Percentiles rank a stretch among this genome's conserved stretches.
phyloP scores from a whole-genome alignment of 2,329 filamentous ascomycete species.

The Beauveria brongniartii region DNA sequence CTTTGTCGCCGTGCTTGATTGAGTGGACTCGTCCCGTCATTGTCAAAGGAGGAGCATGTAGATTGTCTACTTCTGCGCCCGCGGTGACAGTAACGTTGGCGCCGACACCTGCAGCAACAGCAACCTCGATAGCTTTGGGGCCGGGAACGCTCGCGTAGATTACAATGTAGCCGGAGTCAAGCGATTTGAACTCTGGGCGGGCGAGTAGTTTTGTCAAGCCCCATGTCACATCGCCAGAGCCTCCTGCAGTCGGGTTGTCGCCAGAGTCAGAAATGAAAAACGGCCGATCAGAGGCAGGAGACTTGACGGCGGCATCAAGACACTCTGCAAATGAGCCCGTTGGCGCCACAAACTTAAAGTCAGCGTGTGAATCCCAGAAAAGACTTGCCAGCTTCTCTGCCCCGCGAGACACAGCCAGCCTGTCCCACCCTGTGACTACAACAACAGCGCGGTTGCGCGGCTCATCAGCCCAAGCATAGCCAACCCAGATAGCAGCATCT shows the following conservation, averaged over 20 bases:
- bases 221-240: constrained; percentile 46
- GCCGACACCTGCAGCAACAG: constrained; percentile 37
- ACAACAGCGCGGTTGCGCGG: constrained; percentile 42
- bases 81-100: constrained; percentile 41
- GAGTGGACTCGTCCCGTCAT: constrained; percentile 42
- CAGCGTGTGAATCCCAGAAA: constrained; percentile 39
- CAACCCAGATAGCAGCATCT: constrained; percentile 47
- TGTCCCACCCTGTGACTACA: constrained; percentile 43
- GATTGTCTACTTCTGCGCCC: constrained; percentile 39
- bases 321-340: constrained; percentile 39
- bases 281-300: constrained; percentile 28
- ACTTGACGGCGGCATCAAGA: constrained; percentile 34
- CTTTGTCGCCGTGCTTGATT: constrained; percentile 40
- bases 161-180: constrained; percentile 28
- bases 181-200: constrained; percentile 34
- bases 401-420: constrained; percentile 26
- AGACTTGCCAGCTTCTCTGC: constrained; percentile 36
- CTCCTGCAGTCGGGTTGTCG: constrained; percentile 47
- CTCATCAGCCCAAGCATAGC: constrained; percentile 49
- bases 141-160: constrained; percentile 48
- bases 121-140: constrained; percentile 31
- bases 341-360: constrained; percentile 44
- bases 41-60: constrained; percentile 39
- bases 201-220: constrained; percentile 36
- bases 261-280: constrained; percentile 49